These are phyloP conservation scores for Setaria viridis DNA, from an alignment of 202 grass and related monocot species.

Conservation along the genomic window DNA sequence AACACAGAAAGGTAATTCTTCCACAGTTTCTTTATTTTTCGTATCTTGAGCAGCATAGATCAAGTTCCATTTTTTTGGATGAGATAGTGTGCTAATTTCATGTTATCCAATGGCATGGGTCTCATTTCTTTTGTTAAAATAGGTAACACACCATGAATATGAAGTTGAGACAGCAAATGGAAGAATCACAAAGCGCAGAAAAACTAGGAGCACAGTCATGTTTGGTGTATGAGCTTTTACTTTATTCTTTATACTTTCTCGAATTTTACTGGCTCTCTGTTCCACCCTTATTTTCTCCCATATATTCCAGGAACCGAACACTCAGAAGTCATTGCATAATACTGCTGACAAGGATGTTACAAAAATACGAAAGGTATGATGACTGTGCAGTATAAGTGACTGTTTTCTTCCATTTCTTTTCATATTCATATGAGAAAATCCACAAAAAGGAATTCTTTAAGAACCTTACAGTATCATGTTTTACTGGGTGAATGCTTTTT, in stretches of 20 bases:
- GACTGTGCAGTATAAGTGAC: neutral
- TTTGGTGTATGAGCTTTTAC: constrained; percentile 66
- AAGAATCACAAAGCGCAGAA: constrained; percentile 91
- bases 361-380: constrained; percentile 71
- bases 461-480: constrained; percentile 30
- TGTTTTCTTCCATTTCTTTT: constrained; percentile 33
- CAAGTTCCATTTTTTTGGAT: constrained; percentile 21
- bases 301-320: constrained; percentile 62
- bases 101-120: constrained; percentile 32
- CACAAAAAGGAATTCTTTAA: constrained; percentile 11
- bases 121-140: constrained; percentile 39
- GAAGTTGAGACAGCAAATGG: constrained; percentile 87
- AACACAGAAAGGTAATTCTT: constrained; percentile 76
- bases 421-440: constrained; percentile 19
- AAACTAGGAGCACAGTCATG: constrained; percentile 87
- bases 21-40: constrained; percentile 23
- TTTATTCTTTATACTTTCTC: constrained; percentile 28
- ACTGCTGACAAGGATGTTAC: constrained; percentile 59
- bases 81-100: constrained; percentile 27
- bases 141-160: constrained; percentile 91
- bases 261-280: constrained; percentile 19
- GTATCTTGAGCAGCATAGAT: constrained; percentile 24
- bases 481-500: neutral
- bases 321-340: constrained; percentile 62
- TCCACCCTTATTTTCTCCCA: constrained; percentile 39